Conservation (phyloP, 768 basidiomycete species). For the Serendipita vermifera region DNA sequence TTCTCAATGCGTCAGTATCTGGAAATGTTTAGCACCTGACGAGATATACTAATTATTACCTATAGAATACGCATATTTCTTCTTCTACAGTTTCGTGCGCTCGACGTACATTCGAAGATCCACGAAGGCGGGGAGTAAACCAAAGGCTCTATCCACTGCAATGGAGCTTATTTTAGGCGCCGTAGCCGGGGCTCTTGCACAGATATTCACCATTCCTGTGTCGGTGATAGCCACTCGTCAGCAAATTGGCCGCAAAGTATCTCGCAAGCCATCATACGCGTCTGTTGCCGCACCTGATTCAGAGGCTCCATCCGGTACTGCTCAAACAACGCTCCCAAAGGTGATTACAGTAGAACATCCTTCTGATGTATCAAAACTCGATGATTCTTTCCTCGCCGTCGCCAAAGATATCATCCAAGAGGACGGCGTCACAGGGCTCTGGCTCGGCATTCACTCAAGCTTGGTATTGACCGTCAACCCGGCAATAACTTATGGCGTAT, state of each 20-base stretch:
- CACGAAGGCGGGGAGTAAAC: constrained; percentile 42
- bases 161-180: constrained; percentile 84
- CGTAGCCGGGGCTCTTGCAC: constrained; percentile 82
- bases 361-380: constrained; percentile 18
- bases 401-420: constrained; percentile 79
- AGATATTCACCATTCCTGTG: constrained; percentile 97
- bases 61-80: constrained; percentile 97
- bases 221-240: constrained; percentile 96
- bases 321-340: neutral
- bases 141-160: constrained; percentile 52
- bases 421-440: constrained; percentile 76
- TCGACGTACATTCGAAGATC: constrained; percentile 67
- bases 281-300: constrained; percentile 10
- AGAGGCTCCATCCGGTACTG: constrained; percentile 1
- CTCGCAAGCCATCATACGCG: neutral
- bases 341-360: neutral
- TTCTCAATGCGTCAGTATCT: constrained; percentile 82
- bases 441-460: constrained; percentile 86
- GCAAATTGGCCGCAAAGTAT: constrained; percentile 52
- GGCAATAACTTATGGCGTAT: constrained; percentile 92
- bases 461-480: constrained; percentile 95
- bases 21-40: neutral
- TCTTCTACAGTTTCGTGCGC: constrained; percentile 91
- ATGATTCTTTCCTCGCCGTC: constrained; percentile 68
- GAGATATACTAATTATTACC: constrained; percentile 11